Evolutionary conservation across 2,329 filamentous ascomycete species (phyloP).

Genomic region (Paecilomyces variotii): DNA sequence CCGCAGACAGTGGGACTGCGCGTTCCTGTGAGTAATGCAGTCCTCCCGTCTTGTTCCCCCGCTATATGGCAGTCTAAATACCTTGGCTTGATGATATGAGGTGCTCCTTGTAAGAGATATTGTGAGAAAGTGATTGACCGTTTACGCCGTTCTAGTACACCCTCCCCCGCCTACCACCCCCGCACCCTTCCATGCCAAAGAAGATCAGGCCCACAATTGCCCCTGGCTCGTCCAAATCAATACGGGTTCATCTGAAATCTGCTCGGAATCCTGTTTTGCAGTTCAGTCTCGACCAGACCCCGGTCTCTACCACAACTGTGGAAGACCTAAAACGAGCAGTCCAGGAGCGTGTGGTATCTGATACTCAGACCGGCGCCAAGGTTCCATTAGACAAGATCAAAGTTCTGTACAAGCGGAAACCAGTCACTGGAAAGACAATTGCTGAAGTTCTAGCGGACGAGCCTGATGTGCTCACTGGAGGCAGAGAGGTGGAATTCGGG

Average conservation of each 20-base stretch:
- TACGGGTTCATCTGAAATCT: conserved; percentile 36
- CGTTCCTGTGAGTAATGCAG: conserved; percentile 55
- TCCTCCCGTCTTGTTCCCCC: background rate
- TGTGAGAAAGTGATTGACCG: conserved; percentile 1
- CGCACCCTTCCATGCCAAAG: conserved; percentile 37
- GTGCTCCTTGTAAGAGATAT: background rate
- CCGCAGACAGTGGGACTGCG: conserved; percentile 68
- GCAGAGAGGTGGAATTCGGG: conserved; percentile 60
- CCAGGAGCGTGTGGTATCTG: conserved; percentile 53
- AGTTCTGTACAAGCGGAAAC: conserved; percentile 80
- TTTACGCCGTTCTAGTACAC: conserved; percentile 29
- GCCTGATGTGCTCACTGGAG: conserved; percentile 31
- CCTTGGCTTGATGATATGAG: background rate
- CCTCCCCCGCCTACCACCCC: conserved; percentile 38
- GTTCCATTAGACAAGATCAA: conserved; percentile 65
- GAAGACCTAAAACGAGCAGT: conserved; percentile 70
- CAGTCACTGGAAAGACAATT: conserved; percentile 69
- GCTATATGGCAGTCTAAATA: background rate
- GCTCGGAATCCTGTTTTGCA: conserved; percentile 67
- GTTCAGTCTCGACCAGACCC: conserved; percentile 53
- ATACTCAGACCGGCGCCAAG: conserved; percentile 28
- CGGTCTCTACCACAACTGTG: conserved; percentile 62
- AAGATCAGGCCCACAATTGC: conserved; percentile 23
- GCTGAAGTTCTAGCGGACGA: conserved; percentile 60
- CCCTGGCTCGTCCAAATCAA: conserved; percentile 34